These are phyloP conservation scores for Anthoceros angustus DNA, from an alignment of 225 moss, liverwort and hornwort species.

Conservation along the genomic window DNA sequence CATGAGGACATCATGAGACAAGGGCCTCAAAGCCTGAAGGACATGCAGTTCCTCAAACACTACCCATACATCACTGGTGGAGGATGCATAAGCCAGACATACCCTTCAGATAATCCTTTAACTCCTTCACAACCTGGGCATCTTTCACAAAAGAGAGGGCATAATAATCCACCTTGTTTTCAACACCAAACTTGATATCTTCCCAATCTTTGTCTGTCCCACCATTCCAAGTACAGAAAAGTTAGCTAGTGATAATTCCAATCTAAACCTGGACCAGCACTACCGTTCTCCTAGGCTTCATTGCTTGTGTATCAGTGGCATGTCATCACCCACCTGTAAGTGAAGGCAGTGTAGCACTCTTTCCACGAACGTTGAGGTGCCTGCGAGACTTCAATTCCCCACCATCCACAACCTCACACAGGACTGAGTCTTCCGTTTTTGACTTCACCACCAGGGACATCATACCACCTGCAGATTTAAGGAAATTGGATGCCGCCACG, in stretches of 20 bases:
- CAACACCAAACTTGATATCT: conserved; percentile 96
- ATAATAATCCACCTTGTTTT: conserved; percentile 90
- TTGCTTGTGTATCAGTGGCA: not conserved
- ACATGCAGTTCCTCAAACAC: not conserved
- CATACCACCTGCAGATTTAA: conserved; percentile 78
- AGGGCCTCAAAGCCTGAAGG: too few species aligned
- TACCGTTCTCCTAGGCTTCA: not conserved
- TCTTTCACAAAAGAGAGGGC: conserved; percentile 95
- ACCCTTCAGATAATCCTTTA: conserved; percentile 75
- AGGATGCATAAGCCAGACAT: not conserved
- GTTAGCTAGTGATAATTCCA: not conserved
- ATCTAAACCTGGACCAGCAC: not conserved
- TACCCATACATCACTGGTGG: not conserved
- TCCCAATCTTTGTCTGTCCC: conserved; percentile 94
- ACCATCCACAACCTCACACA: conserved; percentile 84
- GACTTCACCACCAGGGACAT: conserved; percentile 87
- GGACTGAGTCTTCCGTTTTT: conserved; percentile 58
- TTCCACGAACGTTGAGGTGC: conserved; percentile 96
- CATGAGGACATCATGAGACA: not conserved
- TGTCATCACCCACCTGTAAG: conserved; percentile 48
- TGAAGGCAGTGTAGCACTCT: conserved; percentile 93
- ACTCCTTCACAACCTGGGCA: conserved; percentile 91
- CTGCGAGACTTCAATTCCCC: conserved; percentile 94
- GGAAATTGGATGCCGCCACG: too few species aligned
- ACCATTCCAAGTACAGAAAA: not conserved